Evolutionary conservation across 305 asterid species (phyloP).

Genomic region (Petunia hybrid): DNA sequence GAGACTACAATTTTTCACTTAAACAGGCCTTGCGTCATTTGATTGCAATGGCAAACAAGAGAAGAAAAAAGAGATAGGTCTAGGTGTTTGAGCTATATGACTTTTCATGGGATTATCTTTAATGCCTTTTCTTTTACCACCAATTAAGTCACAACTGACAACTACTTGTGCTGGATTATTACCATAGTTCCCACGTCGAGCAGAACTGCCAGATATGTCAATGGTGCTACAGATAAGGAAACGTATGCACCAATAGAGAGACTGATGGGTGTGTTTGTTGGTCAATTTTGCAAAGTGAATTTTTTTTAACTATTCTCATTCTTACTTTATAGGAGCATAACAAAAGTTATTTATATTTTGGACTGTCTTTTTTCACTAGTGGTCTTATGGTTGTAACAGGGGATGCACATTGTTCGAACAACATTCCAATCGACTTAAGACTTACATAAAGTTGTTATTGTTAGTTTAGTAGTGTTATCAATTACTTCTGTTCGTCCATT

Average conservation of each 20-base stretch:
- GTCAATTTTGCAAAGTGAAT: constrained; percentile 4
- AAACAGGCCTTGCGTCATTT: not conserved
- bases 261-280: constrained; percentile 18
- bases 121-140: not conserved
- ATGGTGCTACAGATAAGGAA: constrained; percentile 17
- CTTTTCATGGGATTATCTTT: not conserved
- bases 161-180: constrained; percentile 18
- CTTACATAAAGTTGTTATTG: not conserved
- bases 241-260: not conserved
- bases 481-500: not conserved
- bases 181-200: not conserved
- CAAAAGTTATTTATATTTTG: not conserved
- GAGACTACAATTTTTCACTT: constrained; percentile 8
- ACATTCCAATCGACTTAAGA: not conserved
- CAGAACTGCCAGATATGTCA: not conserved
- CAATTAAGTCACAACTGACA: constrained; percentile 24
- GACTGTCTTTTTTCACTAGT: not conserved
- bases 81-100: constrained; percentile 24
- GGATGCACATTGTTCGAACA: constrained; percentile 1
- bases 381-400: not conserved
- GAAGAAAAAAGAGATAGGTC: constrained; percentile 4
- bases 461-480: not conserved
- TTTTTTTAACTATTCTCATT: not conserved
- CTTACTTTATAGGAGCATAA: not conserved
- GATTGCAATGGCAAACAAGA: not conserved